Percentiles rank a stretch among this genome's conserved stretches.
Conservation (phyloP, 257 asterid genomes). For the Paulownia fortunei region DNA sequence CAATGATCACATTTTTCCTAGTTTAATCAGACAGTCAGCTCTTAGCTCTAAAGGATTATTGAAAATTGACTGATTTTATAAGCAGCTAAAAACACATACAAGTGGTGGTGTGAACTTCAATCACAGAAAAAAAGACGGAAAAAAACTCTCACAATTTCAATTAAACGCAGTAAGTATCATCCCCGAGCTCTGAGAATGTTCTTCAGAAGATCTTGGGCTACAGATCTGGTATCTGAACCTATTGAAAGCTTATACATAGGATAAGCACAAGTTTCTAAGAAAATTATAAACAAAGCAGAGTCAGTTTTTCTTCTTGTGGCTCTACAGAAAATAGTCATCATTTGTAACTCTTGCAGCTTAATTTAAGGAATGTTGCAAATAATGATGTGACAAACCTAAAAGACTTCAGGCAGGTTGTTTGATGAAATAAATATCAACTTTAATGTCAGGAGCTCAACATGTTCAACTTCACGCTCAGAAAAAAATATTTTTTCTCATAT, state of each 20-base stretch:
- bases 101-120: constrained; percentile 18
- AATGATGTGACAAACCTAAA: constrained; percentile 12
- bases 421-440: constrained; percentile 14
- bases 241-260: constrained; percentile 15
- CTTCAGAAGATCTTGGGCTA: constrained; percentile 13
- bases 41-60: constrained; percentile 13
- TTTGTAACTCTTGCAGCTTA: constrained; percentile 17
- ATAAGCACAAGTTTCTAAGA: neutral
- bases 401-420: constrained; percentile 17
- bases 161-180: constrained; percentile 1
- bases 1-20: constrained; percentile 7
- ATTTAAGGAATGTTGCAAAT: constrained; percentile 2
- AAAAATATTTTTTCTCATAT: constrained; percentile 6
- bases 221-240: constrained; percentile 27
- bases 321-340: constrained; percentile 24
- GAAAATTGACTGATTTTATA: constrained; percentile 1
- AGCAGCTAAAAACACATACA: constrained; percentile 18
- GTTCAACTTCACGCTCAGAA: constrained; percentile 2
- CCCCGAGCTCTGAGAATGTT: neutral
- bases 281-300: neutral
- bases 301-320: constrained; percentile 13
- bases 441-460: constrained; percentile 5
- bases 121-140: constrained; percentile 4
- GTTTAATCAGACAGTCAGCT: constrained; percentile 15
- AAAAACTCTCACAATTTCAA: constrained; percentile 18